Evolutionary conservation across 805 yeast genomes (phyloP).

Genomic region (Candida pini): DNA sequence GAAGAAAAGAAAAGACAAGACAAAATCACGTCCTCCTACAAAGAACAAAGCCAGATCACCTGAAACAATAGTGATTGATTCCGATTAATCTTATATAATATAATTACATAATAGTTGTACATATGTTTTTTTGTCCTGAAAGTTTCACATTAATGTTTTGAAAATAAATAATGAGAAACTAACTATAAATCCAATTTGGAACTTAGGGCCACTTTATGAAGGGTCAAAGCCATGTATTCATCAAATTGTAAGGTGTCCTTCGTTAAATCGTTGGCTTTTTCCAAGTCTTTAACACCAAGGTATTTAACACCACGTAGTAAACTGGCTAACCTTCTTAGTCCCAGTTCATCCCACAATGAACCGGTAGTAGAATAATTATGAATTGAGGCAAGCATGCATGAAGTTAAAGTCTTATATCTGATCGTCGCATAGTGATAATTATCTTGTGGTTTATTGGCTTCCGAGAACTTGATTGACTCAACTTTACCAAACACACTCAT

Average conservation of each 20-base stretch:
- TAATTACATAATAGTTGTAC: too few relatives aligned
- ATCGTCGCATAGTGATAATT: constrained; percentile 36
- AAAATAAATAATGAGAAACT: too few relatives aligned
- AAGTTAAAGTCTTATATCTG: constrained; percentile 23
- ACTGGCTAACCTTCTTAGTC: constrained; percentile 41
- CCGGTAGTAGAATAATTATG: constrained; percentile 40
- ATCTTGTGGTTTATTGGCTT: constrained; percentile 7
- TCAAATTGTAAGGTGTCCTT: constrained; percentile 11
- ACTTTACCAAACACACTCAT: constrained; percentile 45
- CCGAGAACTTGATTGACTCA: constrained; percentile 6
- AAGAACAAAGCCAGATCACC: constrained; percentile 67
- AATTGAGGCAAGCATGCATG: constrained; percentile 31
- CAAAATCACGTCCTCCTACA: constrained; percentile 43
- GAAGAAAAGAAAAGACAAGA: constrained; percentile 57
- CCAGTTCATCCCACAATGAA: constrained; percentile 40
- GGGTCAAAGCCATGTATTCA: constrained; percentile 17
- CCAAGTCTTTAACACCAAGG: constrained; percentile 6
- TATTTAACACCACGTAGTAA: constrained; percentile 31
- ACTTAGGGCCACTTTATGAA: constrained; percentile 8
- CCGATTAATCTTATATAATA: constrained; percentile 16
- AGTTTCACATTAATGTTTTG: too few relatives aligned
- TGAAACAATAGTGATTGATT: constrained; percentile 77
- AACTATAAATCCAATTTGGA: not conserved
- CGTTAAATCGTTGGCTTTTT: not conserved
- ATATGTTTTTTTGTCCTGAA: constrained; percentile 1